Percentiles rank a stretch among this genome's conserved stretches.
Evolutionary conservation across 192 early-diverging fungal genomes (phyloP).

Genomic region (Paraglomus brasilianum): DNA sequence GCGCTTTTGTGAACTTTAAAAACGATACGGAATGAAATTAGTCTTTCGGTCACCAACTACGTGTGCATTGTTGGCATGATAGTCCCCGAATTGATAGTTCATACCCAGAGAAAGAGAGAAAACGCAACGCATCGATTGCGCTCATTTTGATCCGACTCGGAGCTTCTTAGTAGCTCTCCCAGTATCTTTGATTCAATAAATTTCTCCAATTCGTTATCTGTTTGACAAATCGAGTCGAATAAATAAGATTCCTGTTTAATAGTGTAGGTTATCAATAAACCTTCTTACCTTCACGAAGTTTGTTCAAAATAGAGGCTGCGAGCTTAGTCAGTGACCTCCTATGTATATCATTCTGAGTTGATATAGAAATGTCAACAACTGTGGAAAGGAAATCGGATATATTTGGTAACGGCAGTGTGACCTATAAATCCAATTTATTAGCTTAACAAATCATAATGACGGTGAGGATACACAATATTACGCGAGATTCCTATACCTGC

Average conservation of each 20-base stretch:
- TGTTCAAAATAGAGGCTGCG: constrained; percentile 67
- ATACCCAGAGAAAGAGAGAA: constrained; percentile 33
- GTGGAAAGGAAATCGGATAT: constrained; percentile 43
- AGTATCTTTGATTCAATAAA: constrained; percentile 32
- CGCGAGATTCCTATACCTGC: constrained; percentile 25
- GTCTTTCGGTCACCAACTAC: constrained; percentile 31
- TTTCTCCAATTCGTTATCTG: constrained; percentile 34
- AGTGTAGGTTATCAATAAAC: no score
- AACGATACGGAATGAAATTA: no score
- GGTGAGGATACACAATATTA: not conserved
- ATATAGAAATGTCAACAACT: constrained; percentile 44
- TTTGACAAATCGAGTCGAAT: not conserved
- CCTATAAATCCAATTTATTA: constrained; percentile 34
- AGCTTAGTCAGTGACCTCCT: constrained; percentile 56
- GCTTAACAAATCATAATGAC: not conserved
- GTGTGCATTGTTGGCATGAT: not conserved
- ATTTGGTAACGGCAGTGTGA: constrained; percentile 48
- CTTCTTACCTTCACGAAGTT: constrained; percentile 45
- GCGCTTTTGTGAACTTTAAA: constrained; percentile 63
- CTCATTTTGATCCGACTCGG: not conserved
- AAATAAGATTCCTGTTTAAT: not conserved
- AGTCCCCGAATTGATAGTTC: not conserved
- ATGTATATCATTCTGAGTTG: constrained; percentile 40
- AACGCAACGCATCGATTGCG: constrained; percentile 15
- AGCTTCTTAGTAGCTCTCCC: not conserved